Conservation (phyloP, 2,329 filamentous ascomycete genomes). For the Pseudogymnoascus verrucosus region DNA sequence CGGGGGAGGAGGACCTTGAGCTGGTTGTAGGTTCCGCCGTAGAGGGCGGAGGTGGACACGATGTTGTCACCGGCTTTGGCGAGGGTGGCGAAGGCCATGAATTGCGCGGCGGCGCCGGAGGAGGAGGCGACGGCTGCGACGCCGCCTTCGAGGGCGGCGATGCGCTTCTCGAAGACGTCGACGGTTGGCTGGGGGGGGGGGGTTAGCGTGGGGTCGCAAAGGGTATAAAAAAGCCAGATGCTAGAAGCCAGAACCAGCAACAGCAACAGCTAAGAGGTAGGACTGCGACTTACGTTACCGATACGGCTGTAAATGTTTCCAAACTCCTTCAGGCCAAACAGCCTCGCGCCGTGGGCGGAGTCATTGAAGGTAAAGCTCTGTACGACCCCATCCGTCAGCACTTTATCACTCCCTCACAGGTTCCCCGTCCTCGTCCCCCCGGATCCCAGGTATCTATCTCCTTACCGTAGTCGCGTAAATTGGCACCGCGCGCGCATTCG, state of each 20-base stretch:
- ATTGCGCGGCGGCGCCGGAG: slow-evolving; percentile 86
- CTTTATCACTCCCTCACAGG: slow-evolving; percentile 5
- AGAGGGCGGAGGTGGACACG: slow-evolving; percentile 80
- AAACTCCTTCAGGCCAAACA: slow-evolving; percentile 94
- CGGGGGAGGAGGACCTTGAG: slow-evolving; percentile 84
- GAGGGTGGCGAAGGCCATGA: slow-evolving; percentile 80
- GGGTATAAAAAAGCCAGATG: too few relatives aligned
- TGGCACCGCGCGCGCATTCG: slow-evolving; percentile 83
- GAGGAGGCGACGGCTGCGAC: slow-evolving; percentile 76
- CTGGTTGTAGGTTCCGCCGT: slow-evolving; percentile 96
- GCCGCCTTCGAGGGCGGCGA: slow-evolving; percentile 91
- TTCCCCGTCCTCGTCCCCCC: slow-evolving; percentile 7
- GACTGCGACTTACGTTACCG: slow-evolving; percentile 58
- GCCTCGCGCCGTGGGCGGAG: slow-evolving; percentile 85
- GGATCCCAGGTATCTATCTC: background rate
- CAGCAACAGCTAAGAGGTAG: too few relatives aligned
- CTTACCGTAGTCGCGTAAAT: slow-evolving; percentile 85
- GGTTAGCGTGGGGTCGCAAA: background rate
- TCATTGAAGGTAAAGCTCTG: slow-evolving; percentile 92
- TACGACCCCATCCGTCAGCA: slow-evolving; percentile 2
- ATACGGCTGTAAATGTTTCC: slow-evolving; percentile 98
- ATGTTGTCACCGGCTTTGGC: slow-evolving; percentile 89
- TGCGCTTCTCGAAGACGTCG: slow-evolving; percentile 92
- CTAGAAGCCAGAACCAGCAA: background rate
- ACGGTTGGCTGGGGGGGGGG: slow-evolving; percentile 71